These are phyloP conservation scores for Lagenidium sp. DNA, from an alignment of 352 stramenopile species.

Conservation along the genomic window DNA sequence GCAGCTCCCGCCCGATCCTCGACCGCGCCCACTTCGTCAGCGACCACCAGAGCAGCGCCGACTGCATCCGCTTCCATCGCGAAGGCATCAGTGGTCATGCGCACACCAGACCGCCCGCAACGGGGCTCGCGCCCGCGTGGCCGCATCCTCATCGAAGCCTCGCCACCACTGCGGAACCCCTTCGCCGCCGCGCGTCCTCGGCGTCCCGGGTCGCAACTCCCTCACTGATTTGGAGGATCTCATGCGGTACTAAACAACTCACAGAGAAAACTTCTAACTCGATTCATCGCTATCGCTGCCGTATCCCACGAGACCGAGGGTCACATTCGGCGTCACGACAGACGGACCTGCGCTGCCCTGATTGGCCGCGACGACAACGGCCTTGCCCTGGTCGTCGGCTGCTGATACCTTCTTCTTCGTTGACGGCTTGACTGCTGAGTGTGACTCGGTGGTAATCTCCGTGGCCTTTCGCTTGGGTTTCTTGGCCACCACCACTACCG, in stretches of 20 bases:
- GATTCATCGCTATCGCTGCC: constrained; percentile 42
- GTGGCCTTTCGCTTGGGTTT: constrained; percentile 37
- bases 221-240: too few relatives aligned
- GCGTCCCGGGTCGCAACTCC: constrained; percentile 10
- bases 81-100: constrained; percentile 41
- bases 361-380: constrained; percentile 1
- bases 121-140: constrained; percentile 24
- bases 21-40: too few relatives aligned
- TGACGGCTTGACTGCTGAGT: constrained; percentile 17
- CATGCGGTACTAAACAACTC: too few relatives aligned
- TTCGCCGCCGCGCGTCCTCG: constrained; percentile 16
- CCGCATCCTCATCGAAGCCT: constrained; percentile 63
- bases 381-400: background rate
- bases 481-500: constrained; percentile 40
- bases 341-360: too few relatives aligned
- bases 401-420: constrained; percentile 10
- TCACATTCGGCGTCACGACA: too few relatives aligned
- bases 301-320: constrained; percentile 57
- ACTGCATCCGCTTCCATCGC: constrained; percentile 3
- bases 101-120: constrained; percentile 71
- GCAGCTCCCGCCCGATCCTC: too few relatives aligned
- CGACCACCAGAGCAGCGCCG: constrained; percentile 9
- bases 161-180: constrained; percentile 53
- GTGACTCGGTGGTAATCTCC: too few relatives aligned
- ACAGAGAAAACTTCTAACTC: background rate